Evolutionary conservation across 129 eudicot genomes (phyloP).

Genomic region (Pulicaria dysenterica): DNA sequence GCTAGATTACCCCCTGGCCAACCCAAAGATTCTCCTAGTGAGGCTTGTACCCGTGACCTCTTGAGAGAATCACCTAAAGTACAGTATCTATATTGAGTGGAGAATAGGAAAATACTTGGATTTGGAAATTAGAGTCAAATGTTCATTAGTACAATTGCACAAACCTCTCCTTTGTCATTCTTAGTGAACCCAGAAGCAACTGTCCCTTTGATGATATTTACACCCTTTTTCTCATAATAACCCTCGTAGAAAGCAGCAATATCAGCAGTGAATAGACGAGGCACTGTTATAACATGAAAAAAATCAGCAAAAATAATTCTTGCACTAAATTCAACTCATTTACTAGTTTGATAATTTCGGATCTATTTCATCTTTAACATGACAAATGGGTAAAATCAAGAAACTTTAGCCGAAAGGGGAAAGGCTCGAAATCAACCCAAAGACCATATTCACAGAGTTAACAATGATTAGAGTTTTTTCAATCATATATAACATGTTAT

Average conservation of each 20-base stretch:
- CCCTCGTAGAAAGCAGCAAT: constrained; percentile 94
- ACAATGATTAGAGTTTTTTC: background rate
- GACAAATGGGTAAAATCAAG: background rate
- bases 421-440: background rate
- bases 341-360: background rate
- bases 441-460: background rate
- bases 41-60: too few relatives aligned
- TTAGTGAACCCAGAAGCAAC: constrained; percentile 85
- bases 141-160: constrained; percentile 11
- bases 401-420: background rate
- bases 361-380: background rate
- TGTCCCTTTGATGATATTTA: constrained; percentile 86
- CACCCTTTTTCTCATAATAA: constrained; percentile 81
- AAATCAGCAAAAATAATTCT: background rate
- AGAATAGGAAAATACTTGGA: too few relatives aligned
- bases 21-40: too few relatives aligned
- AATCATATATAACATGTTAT: background rate
- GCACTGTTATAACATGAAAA: constrained; percentile 61
- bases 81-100: too few relatives aligned
- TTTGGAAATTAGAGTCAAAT: too few relatives aligned
- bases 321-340: background rate
- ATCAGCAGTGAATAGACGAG: constrained; percentile 89
- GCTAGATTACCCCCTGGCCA: too few relatives aligned
- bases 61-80: background rate
- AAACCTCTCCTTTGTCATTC: constrained; percentile 71